Evolutionary conservation across 2,329 filamentous ascomycete genomes (phyloP).

Genomic region (Aspergillus caelatus): DNA sequence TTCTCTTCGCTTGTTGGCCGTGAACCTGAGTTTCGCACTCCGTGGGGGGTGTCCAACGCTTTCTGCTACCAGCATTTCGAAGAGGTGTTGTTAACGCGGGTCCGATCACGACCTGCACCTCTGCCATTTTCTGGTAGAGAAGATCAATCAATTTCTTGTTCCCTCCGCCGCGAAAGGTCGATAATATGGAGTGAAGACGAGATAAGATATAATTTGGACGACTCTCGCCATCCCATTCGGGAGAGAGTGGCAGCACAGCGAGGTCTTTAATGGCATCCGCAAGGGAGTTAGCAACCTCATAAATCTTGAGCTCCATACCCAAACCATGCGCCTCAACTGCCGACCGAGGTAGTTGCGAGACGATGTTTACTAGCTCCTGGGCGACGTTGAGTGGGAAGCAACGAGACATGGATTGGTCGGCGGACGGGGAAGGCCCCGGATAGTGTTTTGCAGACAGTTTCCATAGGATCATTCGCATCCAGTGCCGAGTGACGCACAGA

Average conservation of each 20-base stretch:
- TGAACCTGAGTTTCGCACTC: not conserved
- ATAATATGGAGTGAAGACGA: conserved; percentile 26
- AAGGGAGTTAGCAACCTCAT: conserved; percentile 30
- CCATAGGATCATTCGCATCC: conserved; percentile 57
- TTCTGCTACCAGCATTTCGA: not conserved
- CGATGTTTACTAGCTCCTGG: conserved; percentile 49
- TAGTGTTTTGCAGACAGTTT: conserved; percentile 40
- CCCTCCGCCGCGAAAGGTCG: conserved; percentile 24
- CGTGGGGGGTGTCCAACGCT: not conserved
- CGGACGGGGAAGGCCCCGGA: conserved; percentile 22
- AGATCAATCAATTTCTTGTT: conserved; percentile 26
- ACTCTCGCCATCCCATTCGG: conserved; percentile 21
- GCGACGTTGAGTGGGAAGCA: conserved; percentile 48
- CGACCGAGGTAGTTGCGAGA: conserved; percentile 48
- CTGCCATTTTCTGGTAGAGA: conserved; percentile 28
- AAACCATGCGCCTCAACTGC: conserved; percentile 56
- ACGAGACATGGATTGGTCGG: conserved; percentile 10
- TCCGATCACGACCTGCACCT: conserved; percentile 17
- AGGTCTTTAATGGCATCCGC: conserved; percentile 27
- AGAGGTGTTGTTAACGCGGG: conserved; percentile 7
- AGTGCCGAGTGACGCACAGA: conserved; percentile 54
- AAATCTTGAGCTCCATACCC: conserved; percentile 42
- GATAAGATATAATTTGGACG: conserved; percentile 25
- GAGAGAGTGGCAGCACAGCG: conserved; percentile 15
- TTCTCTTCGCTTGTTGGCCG: not conserved